Base-by-base conservation (phyloP, 2,329 filamentous ascomycete species). In the Penicillium palitans region DNA sequence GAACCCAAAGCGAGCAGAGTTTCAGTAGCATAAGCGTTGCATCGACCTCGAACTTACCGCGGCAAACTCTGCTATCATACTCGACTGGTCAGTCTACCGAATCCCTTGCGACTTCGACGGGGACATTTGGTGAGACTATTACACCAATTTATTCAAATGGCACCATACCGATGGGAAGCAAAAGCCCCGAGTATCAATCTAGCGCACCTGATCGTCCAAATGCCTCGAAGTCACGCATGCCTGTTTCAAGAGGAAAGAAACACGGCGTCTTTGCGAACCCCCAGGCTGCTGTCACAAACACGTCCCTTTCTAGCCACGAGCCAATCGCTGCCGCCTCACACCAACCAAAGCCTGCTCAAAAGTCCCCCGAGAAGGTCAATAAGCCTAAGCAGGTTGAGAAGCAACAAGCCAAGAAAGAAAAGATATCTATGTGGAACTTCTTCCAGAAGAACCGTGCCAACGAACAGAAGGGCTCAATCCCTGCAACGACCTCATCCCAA, bases 351-450 rank as follows among this genome's bases (percentile, higher is more conserved):
- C 15, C n/a, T 42, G 46, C 35, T 47, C 48, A 51, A 31, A 24
- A 33, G 25, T 51, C 47, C 21, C 41, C 57, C n/a, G 50, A 55
- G 8, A 51, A 45, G 15, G 6, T 46, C 46, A 8, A 52, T 53
- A 54, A 70, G 65, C 37, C 72, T 66, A 31, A 56, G 66, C 19
- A 68, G 69, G 19, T 66, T 63, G 45, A 69, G 62, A 47, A 57
- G 64, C 19, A 80, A 79, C 67, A 66, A 74, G 24, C 73, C 74
- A 60, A 80, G 79, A 70, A 56, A 51, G 65, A 17, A 57, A 72
- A 61, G 31, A 13, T 37, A 6, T 68, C 66, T n/a, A 57, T 64
- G 25, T 86, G 83, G 83, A 86, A 84, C 63, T 84, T 87, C 62
- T 86, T 87, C 58, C 83, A 86, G 53, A 77, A 73, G 68, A 74